Conservation (phyloP, 106 monocot genomes). For the Dioscorea dumetorum region DNA sequence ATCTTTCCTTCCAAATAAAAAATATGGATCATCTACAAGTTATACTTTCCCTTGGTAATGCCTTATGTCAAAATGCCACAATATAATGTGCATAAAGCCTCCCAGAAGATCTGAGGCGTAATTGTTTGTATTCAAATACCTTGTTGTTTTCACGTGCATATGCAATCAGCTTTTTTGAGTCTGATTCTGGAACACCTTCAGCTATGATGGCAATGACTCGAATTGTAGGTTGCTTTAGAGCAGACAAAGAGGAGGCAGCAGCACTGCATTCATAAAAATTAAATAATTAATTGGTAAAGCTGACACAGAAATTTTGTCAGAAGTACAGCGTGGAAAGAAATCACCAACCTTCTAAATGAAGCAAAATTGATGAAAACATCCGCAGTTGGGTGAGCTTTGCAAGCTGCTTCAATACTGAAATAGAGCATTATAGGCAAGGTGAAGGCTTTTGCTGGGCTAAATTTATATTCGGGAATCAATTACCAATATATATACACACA, state of each 20-base stretch:
- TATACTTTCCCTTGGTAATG: too few species aligned
- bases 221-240: constrained; percentile 66
- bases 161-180: constrained; percentile 54
- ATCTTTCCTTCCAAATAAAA: too few species aligned
- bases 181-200: constrained; percentile 72
- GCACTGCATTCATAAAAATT: constrained; percentile 45
- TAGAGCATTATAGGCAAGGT: constrained; percentile 1
- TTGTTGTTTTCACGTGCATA: constrained; percentile 72
- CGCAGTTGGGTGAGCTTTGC: constrained; percentile 82
- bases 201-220: constrained; percentile 67
- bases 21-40: too few species aligned
- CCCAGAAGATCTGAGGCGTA: too few species aligned
- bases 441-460: too few species aligned
- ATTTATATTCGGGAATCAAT: too few species aligned
- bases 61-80: too few species aligned
- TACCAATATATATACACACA: too few species aligned
- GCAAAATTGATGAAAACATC: constrained; percentile 99
- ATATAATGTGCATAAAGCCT: too few species aligned
- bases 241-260: constrained; percentile 64
- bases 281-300: neutral
- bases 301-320: neutral
- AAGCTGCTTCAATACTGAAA: constrained; percentile 86
- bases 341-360: constrained; percentile 77
- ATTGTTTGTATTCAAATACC: constrained; percentile 17
- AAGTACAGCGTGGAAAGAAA: neutral